Percentiles rank a stretch among this genome's conserved stretches.
phyloP scores from a whole-genome alignment of 257 asterid genomes.

The Lantana camara region DNA sequence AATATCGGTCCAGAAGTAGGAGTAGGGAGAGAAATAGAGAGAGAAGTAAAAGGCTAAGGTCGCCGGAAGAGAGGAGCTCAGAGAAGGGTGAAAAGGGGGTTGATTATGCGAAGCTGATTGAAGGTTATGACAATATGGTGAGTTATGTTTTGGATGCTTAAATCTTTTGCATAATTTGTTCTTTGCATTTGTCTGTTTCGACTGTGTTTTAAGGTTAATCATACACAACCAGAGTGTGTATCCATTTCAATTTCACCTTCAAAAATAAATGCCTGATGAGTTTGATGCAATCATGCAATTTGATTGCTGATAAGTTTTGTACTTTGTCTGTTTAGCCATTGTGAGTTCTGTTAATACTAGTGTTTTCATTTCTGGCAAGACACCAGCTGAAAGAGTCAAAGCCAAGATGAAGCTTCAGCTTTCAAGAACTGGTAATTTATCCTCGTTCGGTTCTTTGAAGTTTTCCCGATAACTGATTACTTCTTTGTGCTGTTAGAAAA shows the following conservation, averaged over 20 bases:
- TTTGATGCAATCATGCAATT: constrained; percentile 1
- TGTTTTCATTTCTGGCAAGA: constrained; percentile 44
- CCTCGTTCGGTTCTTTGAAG: constrained; percentile 5
- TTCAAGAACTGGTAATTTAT: constrained; percentile 70
- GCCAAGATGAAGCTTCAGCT: constrained; percentile 96
- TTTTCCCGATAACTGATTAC: not conserved
- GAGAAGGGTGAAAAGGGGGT: constrained; percentile 38
- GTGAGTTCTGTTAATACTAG: constrained; percentile 19
- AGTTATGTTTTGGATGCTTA: constrained; percentile 10
- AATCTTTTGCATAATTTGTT: not conserved
- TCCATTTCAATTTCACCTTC: not conserved
- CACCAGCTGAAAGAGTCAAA: constrained; percentile 87
- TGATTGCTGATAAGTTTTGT: constrained; percentile 15
- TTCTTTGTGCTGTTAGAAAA: too few relatives aligned
- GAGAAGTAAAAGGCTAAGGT: constrained; percentile 45
- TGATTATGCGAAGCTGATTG: constrained; percentile 61
- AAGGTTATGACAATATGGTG: constrained; percentile 81
- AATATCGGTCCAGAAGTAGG: constrained; percentile 40
- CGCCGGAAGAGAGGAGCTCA: constrained; percentile 44
- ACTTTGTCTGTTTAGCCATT: not conserved
- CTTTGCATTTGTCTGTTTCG: not conserved
- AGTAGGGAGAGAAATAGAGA: constrained; percentile 46
- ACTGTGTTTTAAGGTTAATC: not conserved
- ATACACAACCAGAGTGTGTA: not conserved
- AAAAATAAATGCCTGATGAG: constrained; percentile 10